A percentile compares a stretch with the other conserved stretches of the same genome.
Conservation (phyloP, 768 basidiomycete species). For the Macrocybe gigantea region DNA sequence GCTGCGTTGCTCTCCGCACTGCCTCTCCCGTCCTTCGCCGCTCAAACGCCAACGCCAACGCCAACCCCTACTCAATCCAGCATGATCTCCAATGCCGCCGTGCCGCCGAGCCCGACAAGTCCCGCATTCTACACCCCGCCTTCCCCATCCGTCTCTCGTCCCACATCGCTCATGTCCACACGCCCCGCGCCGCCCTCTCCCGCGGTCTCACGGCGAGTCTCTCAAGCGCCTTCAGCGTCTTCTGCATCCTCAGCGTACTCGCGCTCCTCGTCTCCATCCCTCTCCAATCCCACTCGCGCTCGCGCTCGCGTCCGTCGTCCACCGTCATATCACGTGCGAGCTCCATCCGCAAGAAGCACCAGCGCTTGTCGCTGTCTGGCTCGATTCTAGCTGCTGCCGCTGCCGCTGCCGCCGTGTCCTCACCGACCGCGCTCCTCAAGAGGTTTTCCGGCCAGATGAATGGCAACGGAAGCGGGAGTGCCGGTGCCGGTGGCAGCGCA, state of each 20-base stretch:
- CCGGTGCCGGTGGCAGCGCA: background rate
- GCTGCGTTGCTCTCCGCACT: background rate
- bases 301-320: background rate
- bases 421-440: too few species aligned
- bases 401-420: too few species aligned
- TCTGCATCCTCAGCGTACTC: conserved; percentile 29
- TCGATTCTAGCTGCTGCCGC: too few species aligned
- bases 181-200: conserved; percentile 63
- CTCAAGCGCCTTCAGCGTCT: conserved; percentile 17
- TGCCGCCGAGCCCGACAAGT: background rate
- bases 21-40: conserved; percentile 4
- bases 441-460: too few species aligned
- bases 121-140: background rate
- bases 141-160: conserved; percentile 9
- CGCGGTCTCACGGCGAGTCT: conserved; percentile 39
- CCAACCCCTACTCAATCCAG: background rate
- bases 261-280: conserved; percentile 15
- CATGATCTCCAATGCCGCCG: too few species aligned
- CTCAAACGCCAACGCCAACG: conserved; percentile 3
- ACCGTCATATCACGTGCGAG: too few species aligned
- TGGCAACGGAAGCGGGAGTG: background rate
- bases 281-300: conserved; percentile 19
- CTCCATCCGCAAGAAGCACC: too few species aligned
- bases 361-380: too few species aligned
- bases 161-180: conserved; percentile 30